Conservation (phyloP, 805 yeast genomes). For the Candida rishiriensis region DNA sequence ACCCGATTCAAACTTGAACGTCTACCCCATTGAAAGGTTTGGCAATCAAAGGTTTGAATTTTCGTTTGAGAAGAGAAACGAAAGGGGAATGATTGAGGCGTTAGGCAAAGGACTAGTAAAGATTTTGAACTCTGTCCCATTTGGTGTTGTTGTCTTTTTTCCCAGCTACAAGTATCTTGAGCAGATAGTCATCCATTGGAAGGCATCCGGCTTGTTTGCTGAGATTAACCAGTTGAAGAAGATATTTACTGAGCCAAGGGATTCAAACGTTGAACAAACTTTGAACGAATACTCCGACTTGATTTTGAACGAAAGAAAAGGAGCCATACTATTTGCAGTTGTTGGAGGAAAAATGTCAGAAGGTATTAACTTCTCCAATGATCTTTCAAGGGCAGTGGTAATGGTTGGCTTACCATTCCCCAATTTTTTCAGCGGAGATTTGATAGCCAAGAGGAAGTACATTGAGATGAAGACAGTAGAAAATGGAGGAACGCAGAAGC, state of each 20-base stretch:
- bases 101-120: constrained; percentile 48
- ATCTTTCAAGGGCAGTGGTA: constrained; percentile 79
- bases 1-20: constrained; percentile 62
- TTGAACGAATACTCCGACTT: constrained; percentile 47
- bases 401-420: constrained; percentile 92
- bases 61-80: constrained; percentile 60
- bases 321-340: constrained; percentile 74
- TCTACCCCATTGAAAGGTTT: constrained; percentile 42
- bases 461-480: constrained; percentile 49
- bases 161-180: constrained; percentile 78
- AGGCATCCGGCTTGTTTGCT: constrained; percentile 29
- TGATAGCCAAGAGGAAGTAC: constrained; percentile 64
- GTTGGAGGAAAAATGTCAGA: constrained; percentile 93
- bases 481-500: constrained; percentile 41
- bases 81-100: constrained; percentile 37
- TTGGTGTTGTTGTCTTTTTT: constrained; percentile 76
- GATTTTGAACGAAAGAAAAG: constrained; percentile 34
- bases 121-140: constrained; percentile 48
- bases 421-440: constrained; percentile 74
- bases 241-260: constrained; percentile 53
- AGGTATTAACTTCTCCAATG: constrained; percentile 87
- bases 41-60: constrained; percentile 46
- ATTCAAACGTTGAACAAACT: constrained; percentile 39
- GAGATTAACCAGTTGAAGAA: constrained; percentile 37
- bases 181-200: constrained; percentile 52